Evolutionary conservation across 2,329 filamentous ascomycete species (phyloP).

Genomic region (Colletotrichum shisoi): DNA sequence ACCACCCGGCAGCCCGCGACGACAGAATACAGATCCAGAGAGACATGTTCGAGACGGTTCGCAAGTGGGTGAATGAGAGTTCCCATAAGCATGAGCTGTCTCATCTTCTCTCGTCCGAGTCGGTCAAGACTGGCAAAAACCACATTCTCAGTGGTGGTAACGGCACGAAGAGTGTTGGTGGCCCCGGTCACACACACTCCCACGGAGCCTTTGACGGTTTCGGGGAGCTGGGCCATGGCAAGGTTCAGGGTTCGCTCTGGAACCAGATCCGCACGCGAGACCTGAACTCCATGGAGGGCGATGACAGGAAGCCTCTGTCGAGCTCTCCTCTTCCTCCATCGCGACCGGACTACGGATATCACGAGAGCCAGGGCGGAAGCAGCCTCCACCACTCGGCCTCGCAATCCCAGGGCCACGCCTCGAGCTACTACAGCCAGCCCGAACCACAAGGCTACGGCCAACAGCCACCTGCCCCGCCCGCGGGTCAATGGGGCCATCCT

Average conservation of each 20-base stretch:
- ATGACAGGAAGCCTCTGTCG: conserved; percentile 54
- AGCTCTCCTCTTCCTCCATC: conserved; percentile 49
- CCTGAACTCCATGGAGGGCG: conserved; percentile 62
- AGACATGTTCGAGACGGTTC: conserved; percentile 87
- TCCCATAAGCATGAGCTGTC: conserved; percentile 74
- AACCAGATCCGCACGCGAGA: conserved; percentile 68
- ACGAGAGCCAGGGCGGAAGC: conserved; percentile 45
- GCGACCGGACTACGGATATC: conserved; percentile 54
- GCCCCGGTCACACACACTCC: conserved; percentile 52
- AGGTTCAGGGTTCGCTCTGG: conserved; percentile 68
- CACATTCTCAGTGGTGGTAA: conserved; percentile 61
- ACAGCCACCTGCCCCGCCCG: conserved; percentile 42
- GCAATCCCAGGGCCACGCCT: conserved; percentile 35
- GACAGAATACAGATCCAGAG: conserved; percentile 79
- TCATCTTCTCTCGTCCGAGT: conserved; percentile 79
- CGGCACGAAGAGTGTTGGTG: conserved; percentile 47
- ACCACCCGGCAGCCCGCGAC: conserved; percentile 86
- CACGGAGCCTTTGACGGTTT: conserved; percentile 53
- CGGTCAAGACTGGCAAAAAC: conserved; percentile 83
- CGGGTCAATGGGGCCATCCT: conserved; percentile 40
- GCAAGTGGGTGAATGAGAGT: conserved; percentile 78
- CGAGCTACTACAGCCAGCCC: conserved; percentile 40
- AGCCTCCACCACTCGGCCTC: conserved; percentile 42
- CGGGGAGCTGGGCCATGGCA: conserved; percentile 62
- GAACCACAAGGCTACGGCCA: conserved; percentile 48